Base-by-base conservation (phyloP, 345 rosid genomes). In the Moricandia arvensis region DNA sequence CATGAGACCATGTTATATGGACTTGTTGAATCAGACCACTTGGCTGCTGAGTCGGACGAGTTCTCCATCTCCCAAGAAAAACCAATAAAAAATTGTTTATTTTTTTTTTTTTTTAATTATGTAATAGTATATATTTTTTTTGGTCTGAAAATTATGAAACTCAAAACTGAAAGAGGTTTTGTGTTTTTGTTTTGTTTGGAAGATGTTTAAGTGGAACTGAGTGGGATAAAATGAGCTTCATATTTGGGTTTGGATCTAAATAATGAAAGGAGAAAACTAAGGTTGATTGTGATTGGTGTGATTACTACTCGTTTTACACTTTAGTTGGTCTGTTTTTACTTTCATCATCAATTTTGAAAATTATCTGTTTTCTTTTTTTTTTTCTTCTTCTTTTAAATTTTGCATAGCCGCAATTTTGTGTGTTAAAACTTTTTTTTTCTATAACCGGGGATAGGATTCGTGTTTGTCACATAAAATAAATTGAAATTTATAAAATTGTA, bases 201-300 rank as follows among this genome's bases (percentile, higher is more conserved):
- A 49, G 69, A 8, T 57, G 74, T 8, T 21, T 0, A 58, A 63
- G 80, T 71, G 71, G 72, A 71, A 71, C 63, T 33, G 71, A 64
- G 67, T 43, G 66, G 51, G 74, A 69, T 69, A 37, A 58, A 68
- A 51, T 59, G 69, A 37, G 24, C 71, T 68, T 21, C 24, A 21
- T 1, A 2, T 21, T 21, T 13, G 68, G 64, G 69, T 60, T 59
- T 24, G 24, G 76, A 71, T 77, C 76, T 77, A 71, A 77, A 77
- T 77, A 77, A 66, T 77, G 76, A 33, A 71, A 47, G 67, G 47
- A 65, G 68, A 59, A 49, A 63, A 71, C 37, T 77, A 71, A 71
- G 54, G 72, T 71, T 71, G 80, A 77, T 71, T 63, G n/a, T 77
- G 80, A 77, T 66, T 77, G 80, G 73, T 77, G 72, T 71, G 72